Evolutionary conservation across 148 eudicot species (phyloP).

Genomic region (Rhododendron simsii): DNA sequence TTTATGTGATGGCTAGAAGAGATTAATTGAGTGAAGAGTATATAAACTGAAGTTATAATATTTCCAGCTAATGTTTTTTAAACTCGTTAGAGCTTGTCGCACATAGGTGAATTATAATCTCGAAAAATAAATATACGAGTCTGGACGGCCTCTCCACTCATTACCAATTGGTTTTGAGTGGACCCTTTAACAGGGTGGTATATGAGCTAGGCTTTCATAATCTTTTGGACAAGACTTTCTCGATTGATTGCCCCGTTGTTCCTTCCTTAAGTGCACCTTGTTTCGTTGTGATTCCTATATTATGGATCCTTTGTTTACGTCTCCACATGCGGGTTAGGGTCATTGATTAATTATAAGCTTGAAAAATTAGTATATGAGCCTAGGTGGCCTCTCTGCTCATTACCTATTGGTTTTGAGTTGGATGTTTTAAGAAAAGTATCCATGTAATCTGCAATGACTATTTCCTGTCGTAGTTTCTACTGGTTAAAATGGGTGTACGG

Average conservation of each 20-base stretch:
- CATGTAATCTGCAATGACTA: neutral
- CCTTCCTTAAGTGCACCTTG: neutral
- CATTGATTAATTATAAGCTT: neutral
- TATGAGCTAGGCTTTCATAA: neutral
- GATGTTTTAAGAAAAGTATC: neutral
- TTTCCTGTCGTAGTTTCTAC: neutral
- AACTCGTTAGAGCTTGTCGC: neutral
- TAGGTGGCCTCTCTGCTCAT: neutral
- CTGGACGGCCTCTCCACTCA: neutral
- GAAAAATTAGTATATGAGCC: neutral
- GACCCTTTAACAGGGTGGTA: neutral
- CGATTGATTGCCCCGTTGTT: neutral
- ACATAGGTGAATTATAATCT: neutral
- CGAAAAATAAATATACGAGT: too few relatives aligned
- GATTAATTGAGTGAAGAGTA: neutral
- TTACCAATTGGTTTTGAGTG: neutral
- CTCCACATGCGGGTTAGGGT: neutral
- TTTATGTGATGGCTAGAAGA: conserved; percentile 17
- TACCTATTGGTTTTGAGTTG: neutral
- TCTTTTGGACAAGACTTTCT: neutral
- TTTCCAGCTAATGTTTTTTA: neutral
- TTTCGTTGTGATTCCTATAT: neutral
- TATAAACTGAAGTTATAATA: neutral
- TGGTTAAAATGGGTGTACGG: neutral
- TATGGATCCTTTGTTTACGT: neutral